These are phyloP conservation scores for Arthrobotrys sphaeroides DNA, from an alignment of 2,329 filamentous ascomycete genomes.

Conservation along the genomic window DNA sequence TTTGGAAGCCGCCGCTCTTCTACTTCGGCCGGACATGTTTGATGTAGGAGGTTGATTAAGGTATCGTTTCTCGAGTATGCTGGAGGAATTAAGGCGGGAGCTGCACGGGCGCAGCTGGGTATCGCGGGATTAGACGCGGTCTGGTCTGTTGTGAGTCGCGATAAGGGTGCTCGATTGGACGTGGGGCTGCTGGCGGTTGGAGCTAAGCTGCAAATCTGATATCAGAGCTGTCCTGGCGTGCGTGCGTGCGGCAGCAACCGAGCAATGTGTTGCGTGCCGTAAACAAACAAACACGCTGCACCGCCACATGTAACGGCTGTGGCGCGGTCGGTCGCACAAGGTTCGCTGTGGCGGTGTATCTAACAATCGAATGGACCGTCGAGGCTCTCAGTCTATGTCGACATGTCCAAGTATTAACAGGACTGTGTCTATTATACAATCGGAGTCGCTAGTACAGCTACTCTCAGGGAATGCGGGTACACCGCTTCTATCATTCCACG, in stretches of 20 bases:
- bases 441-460: no score
- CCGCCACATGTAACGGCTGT: slow-evolving; percentile 18
- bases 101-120: slow-evolving; percentile 21
- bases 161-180: slow-evolving; percentile 14
- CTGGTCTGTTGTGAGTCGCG: background rate
- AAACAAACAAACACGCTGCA: slow-evolving; percentile 37
- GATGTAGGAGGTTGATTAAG: slow-evolving; percentile 5
- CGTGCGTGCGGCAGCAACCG: slow-evolving; percentile 19
- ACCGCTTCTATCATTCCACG: no score
- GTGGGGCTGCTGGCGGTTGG: slow-evolving; percentile 29
- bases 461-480: no score
- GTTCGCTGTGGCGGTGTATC: no score
- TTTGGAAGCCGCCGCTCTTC: slow-evolving; percentile 36
- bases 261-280: slow-evolving; percentile 41
- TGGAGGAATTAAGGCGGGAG: background rate
- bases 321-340: slow-evolving; percentile 11
- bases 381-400: no score
- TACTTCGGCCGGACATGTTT: slow-evolving; percentile 41
- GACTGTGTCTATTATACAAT: no score
- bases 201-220: slow-evolving; percentile 42
- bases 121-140: slow-evolving; percentile 27
- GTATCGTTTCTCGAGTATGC: background rate
- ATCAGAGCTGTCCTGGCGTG: slow-evolving; percentile 8
- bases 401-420: no score
- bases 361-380: no score